phyloP scores from a whole-genome alignment of 768 basidiomycete species.

The Collybiopsis luxurians region DNA sequence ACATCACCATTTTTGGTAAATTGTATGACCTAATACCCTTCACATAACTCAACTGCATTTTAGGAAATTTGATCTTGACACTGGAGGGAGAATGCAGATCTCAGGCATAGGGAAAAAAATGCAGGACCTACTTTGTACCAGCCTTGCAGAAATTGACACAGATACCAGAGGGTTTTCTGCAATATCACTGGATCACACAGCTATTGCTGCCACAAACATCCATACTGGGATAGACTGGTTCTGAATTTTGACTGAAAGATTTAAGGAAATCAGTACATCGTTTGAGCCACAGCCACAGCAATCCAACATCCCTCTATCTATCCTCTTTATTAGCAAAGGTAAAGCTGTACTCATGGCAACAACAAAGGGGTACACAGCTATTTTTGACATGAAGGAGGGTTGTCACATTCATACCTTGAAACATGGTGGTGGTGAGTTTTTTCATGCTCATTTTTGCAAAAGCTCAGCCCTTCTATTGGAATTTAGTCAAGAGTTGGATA shows the following conservation, averaged over 20 bases:
- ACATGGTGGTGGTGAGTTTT: neutral
- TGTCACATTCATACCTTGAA: neutral
- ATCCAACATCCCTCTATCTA: neutral
- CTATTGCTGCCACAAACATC: neutral
- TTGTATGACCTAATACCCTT: too few species aligned
- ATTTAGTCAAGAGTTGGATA: neutral
- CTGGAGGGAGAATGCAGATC: neutral
- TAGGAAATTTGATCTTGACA: neutral
- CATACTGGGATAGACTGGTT: neutral
- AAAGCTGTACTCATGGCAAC: neutral
- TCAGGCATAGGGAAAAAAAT: neutral
- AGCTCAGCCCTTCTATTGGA: neutral
- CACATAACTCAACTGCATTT: neutral
- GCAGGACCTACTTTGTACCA: neutral
- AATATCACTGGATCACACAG: neutral
- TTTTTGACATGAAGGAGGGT: neutral
- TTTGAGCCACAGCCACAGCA: neutral
- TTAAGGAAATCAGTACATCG: neutral
- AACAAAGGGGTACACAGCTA: neutral
- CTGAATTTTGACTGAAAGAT: neutral
- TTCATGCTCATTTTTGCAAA: neutral
- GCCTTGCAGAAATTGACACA: neutral
- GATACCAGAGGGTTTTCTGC: neutral
- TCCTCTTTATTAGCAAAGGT: neutral
- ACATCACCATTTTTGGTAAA: neutral